Evolutionary conservation across 78 protist species (phyloP), one percentile per base, ranked within the genome.

Genomic region (Dictyostelium citrinum): DNA sequence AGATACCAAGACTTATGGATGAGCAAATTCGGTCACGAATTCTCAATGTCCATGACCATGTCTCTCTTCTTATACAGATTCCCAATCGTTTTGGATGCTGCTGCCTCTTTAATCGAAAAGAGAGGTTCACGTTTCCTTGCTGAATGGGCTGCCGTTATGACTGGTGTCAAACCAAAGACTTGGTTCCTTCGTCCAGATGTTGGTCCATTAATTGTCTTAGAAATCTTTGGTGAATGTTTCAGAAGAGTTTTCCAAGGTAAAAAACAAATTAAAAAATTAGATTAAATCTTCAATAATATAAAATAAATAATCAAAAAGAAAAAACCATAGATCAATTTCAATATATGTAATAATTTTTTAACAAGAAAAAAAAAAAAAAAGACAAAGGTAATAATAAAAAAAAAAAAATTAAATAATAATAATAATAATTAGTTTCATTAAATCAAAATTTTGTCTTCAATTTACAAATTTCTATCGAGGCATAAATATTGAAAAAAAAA

Each of bases 81-180:
- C 96, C 96, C 96, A 81, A 84, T 92, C 77, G 90, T 92, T 20
- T 51, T 92, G 41, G 96, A 92, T 82, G 96, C 96, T 39, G 96
- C 96, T 24, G 91, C 96, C 22, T 39, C 61, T 33, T 49, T 88
- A 39, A 88, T 88, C 80, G 85, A 82, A 39, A 88, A 88, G 80
- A 41, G 85, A 45, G 93, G 93, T 78, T n/a, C 86, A 9, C 79
- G 85, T 67, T 88, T 88, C 93, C 84, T 88, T 60, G 93, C 93
- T 88, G 93, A 88, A 67, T 88, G 93, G 93, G 93, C 93, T 78
- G 93, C 93, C 27, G 93, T 88, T n/a, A 88, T 88, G 93, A 88
- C 93, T 68, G 93, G 93, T 46, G 49, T 88, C 37, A 82, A 88
- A 78, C 85, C 84, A 76, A 88, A 88, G 70, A 88, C 93, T 41